Evolutionary conservation across 2,329 filamentous ascomycete species (phyloP).

Genomic region (Botryotinia convoluta): DNA sequence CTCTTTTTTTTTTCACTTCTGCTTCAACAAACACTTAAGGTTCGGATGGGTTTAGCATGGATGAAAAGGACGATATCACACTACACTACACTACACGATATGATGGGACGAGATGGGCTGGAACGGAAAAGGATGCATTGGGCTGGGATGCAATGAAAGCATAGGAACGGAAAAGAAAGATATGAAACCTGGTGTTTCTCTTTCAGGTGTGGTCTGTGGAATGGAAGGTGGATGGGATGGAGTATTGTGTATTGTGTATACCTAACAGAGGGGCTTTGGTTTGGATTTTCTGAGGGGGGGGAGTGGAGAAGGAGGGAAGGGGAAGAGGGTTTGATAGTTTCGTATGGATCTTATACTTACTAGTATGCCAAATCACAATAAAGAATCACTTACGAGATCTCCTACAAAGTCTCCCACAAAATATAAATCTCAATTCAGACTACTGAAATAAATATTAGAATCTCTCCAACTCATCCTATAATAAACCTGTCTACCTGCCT

Average conservation of each 20-base stretch:
- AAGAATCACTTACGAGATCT: no score
- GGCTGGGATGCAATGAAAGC: background rate
- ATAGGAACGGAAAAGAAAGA: background rate
- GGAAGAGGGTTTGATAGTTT: no score
- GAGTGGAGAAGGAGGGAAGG: no score
- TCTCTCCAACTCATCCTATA: no score
- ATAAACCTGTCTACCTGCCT: no score
- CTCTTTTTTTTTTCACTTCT: background rate
- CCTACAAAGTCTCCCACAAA: no score
- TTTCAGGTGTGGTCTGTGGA: background rate
- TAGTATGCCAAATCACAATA: no score
- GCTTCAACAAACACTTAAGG: background rate
- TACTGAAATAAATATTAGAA: no score
- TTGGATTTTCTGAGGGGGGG: no score
- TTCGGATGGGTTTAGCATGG: background rate
- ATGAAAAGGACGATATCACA: background rate
- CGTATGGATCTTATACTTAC: no score
- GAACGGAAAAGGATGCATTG: background rate
- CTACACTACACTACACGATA: background rate
- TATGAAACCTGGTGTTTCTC: background rate
- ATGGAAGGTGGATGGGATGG: background rate
- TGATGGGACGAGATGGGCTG: background rate
- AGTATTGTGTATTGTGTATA: background rate
- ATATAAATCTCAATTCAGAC: no score
- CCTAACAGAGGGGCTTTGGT: no score